phyloP scores from a whole-genome alignment of 495 filamentous ascomycete species.

The Diplogelasinospora grovesii region DNA sequence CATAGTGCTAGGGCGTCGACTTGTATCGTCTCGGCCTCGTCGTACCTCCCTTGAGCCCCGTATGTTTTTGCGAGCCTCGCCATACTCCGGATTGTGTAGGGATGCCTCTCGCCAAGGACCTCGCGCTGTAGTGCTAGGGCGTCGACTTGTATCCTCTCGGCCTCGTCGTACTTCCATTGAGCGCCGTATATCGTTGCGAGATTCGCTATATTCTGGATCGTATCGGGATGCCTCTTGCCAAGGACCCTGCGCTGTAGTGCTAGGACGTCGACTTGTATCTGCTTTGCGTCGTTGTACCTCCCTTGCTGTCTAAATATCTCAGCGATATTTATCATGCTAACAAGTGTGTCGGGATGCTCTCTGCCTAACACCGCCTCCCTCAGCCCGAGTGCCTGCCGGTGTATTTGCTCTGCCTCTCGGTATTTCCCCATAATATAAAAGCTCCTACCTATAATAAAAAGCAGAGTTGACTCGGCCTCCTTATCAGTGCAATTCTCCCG shows the following conservation, averaged over 20 bases:
- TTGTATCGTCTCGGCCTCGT: constrained; percentile 12
- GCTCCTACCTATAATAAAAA: constrained; percentile 6
- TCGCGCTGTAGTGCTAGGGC: constrained; percentile 4
- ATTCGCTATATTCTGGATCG: constrained; percentile 9
- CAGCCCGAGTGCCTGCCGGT: constrained; percentile 8
- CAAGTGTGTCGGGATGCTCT: constrained; percentile 10
- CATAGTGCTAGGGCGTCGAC: constrained; percentile 5
- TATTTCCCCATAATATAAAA: constrained; percentile 13
- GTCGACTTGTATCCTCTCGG: constrained; percentile 11
- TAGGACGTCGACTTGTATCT: constrained; percentile 9
- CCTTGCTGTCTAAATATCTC: constrained; percentile 6
- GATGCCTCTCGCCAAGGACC: constrained; percentile 5
- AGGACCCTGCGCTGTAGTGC: constrained; percentile 3
- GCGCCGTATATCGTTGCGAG: constrained; percentile 4
- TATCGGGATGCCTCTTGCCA: constrained; percentile 4
- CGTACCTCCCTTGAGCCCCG: no score
- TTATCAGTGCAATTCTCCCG: not conserved
- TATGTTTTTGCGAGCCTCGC: no score
- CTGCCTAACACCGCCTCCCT: not conserved
- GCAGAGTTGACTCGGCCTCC: not conserved
- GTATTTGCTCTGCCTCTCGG: constrained; percentile 13
- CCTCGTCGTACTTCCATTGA: constrained; percentile 13
- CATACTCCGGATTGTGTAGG: constrained; percentile 5
- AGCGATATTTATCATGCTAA: constrained; percentile 13
- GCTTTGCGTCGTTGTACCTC: constrained; percentile 12